phyloP scores from a whole-genome alignment of 2,329 filamentous ascomycete species.

The Plenodomus biglobosus region DNA sequence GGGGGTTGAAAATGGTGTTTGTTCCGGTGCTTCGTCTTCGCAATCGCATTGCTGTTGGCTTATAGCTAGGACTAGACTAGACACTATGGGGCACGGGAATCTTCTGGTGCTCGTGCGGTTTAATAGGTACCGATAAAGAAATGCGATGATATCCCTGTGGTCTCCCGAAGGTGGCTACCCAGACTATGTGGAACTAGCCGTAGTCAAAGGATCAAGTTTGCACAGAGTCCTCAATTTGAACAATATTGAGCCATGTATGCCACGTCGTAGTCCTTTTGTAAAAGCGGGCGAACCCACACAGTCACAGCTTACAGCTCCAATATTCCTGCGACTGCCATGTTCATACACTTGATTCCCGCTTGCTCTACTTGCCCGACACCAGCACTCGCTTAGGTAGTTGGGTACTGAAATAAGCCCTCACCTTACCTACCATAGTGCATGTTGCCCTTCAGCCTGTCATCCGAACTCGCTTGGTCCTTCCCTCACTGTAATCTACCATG shows the following conservation, averaged over 20 bases:
- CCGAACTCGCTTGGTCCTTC: too few relatives aligned
- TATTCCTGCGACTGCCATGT: background rate
- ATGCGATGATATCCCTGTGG: too few relatives aligned
- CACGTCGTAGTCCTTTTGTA: background rate
- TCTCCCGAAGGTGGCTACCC: too few relatives aligned
- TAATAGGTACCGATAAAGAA: background rate
- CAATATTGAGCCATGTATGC: background rate
- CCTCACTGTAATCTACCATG: too few relatives aligned
- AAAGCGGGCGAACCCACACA: background rate
- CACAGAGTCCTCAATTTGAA: background rate
- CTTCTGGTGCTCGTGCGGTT: background rate
- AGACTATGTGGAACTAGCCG: too few relatives aligned
- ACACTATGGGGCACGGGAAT: background rate
- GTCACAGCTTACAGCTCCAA: background rate
- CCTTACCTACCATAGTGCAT: too few relatives aligned
- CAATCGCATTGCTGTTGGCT: background rate
- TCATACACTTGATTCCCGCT: background rate
- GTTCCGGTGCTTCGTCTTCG: background rate
- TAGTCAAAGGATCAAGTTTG: background rate
- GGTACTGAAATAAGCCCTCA: too few relatives aligned
- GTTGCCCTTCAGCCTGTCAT: too few relatives aligned
- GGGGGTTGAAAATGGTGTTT: background rate
- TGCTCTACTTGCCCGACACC: background rate
- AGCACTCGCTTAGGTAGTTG: constrained; percentile 4
- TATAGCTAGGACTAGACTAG: background rate